Conservation (phyloP, 2,329 filamentous ascomycete species). For the Aspergillus caelatus region DNA sequence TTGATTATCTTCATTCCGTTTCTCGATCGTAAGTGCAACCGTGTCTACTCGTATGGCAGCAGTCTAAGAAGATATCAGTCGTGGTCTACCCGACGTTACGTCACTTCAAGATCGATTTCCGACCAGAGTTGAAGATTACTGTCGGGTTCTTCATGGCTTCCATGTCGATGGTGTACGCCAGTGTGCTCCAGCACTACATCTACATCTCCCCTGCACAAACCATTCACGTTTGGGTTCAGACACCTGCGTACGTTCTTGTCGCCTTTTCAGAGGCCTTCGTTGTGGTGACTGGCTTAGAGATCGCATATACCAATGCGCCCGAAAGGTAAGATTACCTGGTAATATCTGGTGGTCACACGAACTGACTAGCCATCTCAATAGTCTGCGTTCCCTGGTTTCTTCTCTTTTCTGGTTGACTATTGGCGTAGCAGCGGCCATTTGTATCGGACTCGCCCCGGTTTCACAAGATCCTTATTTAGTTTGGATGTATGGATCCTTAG, state of each 20-base stretch:
- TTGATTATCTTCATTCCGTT: slow-evolving; percentile 71
- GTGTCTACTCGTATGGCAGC: slow-evolving; percentile 31
- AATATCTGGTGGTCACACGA: background rate
- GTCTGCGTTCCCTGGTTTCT: slow-evolving; percentile 19
- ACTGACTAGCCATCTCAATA: background rate
- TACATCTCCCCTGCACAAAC: slow-evolving; percentile 18
- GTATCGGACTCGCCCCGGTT: slow-evolving; percentile 22
- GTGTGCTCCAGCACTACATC: slow-evolving; percentile 46
- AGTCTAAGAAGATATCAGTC: background rate
- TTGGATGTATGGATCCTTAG: slow-evolving; percentile 26
- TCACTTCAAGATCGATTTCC: slow-evolving; percentile 16
- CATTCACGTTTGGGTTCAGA: slow-evolving; percentile 31
- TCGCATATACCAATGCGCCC: slow-evolving; percentile 18
- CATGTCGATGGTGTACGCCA: slow-evolving; percentile 57
- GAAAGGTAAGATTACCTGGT: slow-evolving; percentile 8
- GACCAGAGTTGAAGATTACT: slow-evolving; percentile 63
- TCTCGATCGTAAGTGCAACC: slow-evolving; percentile 53
- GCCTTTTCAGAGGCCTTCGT: slow-evolving; percentile 53
- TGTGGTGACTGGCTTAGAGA: slow-evolving; percentile 19
- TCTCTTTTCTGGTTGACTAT: slow-evolving; percentile 25
- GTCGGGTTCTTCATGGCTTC: slow-evolving; percentile 64
- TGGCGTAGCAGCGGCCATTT: slow-evolving; percentile 22
- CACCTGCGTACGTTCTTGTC: slow-evolving; percentile 31
- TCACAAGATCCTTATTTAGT: slow-evolving; percentile 22
- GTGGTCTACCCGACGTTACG: slow-evolving; percentile 62